A percentile compares a stretch with the other conserved stretches of the same genome.
Conservation (phyloP, 2,329 filamentous ascomycete genomes). For the Paecilomyces niveus region DNA sequence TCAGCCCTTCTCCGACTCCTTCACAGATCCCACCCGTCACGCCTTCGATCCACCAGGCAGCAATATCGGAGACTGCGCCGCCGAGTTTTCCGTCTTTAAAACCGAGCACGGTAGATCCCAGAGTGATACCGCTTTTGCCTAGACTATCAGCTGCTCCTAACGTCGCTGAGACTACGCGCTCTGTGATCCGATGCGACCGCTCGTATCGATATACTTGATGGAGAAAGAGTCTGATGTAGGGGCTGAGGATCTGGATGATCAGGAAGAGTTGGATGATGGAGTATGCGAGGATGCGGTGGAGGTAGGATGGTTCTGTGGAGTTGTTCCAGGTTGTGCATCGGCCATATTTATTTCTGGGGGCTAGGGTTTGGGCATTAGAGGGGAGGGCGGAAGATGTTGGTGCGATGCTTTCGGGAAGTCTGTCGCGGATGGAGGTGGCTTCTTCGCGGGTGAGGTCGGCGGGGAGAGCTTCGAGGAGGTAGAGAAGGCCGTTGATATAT, state of each 20-base stretch:
- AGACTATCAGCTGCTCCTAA: constrained; percentile 48
- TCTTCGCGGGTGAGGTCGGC: constrained; percentile 24
- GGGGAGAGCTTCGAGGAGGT: constrained; percentile 30
- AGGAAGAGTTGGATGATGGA: constrained; percentile 54
- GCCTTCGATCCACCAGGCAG: constrained; percentile 56
- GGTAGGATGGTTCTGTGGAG: constrained; percentile 34
- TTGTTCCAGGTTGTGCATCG: constrained; percentile 5
- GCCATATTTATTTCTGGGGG: neutral
- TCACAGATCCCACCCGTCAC: constrained; percentile 62
- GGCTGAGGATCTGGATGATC: constrained; percentile 52
- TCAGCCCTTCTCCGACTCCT: constrained; percentile 51
- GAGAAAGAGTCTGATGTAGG: constrained; percentile 52
- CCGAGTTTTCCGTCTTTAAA: constrained; percentile 62
- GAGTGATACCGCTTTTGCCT: constrained; percentile 44
- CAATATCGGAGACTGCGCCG: constrained; percentile 48
- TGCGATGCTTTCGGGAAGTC: constrained; percentile 17
- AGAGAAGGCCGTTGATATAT: constrained; percentile 30
- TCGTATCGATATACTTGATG: constrained; percentile 55
- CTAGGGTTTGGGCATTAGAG: neutral
- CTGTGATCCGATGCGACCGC: constrained; percentile 57
- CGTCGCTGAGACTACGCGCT: constrained; percentile 48
- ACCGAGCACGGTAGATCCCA: constrained; percentile 51
- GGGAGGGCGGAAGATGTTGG: neutral
- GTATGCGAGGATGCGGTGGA: constrained; percentile 54
- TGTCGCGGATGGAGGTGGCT: constrained; percentile 17